Percentiles rank a stretch among this genome's conserved stretches.
Evolutionary conservation across 2,329 filamentous ascomycete species (phyloP).

Genomic region (Fusarium paranaense): DNA sequence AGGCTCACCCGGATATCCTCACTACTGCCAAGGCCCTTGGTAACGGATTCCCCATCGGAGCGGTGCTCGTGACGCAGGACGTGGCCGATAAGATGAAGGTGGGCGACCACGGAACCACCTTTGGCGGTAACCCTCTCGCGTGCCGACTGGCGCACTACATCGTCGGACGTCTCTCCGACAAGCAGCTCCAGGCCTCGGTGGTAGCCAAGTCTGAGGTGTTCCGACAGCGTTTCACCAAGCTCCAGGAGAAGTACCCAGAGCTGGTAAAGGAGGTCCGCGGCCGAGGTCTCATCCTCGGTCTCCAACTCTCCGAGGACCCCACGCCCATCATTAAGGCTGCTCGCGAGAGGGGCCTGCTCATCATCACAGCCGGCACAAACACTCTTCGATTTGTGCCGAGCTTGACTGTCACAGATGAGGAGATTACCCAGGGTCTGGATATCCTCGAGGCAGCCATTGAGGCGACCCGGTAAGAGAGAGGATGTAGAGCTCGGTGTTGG

Average conservation of each 20-base stretch:
- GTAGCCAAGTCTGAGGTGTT: slow-evolving; percentile 70
- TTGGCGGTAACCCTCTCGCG: slow-evolving; percentile 91
- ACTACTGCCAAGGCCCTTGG: slow-evolving; percentile 96
- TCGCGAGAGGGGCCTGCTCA: slow-evolving; percentile 84
- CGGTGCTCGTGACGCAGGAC: slow-evolving; percentile 60
- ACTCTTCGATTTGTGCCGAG: slow-evolving; percentile 93
- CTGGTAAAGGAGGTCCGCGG: slow-evolving; percentile 85
- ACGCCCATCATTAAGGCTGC: slow-evolving; percentile 84
- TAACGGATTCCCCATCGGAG: slow-evolving; percentile 95
- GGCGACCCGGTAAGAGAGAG: slow-evolving; percentile 50
- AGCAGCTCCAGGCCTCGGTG: slow-evolving; percentile 77
- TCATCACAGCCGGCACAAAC: slow-evolving; percentile 94
- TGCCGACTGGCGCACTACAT: slow-evolving; percentile 89
- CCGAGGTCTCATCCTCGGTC: slow-evolving; percentile 84
- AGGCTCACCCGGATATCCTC: slow-evolving; percentile 92
- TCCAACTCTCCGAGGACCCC: slow-evolving; percentile 83
- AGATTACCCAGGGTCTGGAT: slow-evolving; percentile 81
- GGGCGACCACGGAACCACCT: slow-evolving; percentile 94
- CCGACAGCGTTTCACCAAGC: slow-evolving; percentile 58
- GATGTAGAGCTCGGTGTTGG: background rate
- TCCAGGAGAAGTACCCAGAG: slow-evolving; percentile 68
- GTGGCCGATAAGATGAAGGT: slow-evolving; percentile 57
- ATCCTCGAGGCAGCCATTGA: slow-evolving; percentile 78
- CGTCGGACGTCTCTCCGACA: slow-evolving; percentile 78
- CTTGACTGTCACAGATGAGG: slow-evolving; percentile 80